Conservation (phyloP, 306 rosid species). For the Astragalus membranaceus region DNA sequence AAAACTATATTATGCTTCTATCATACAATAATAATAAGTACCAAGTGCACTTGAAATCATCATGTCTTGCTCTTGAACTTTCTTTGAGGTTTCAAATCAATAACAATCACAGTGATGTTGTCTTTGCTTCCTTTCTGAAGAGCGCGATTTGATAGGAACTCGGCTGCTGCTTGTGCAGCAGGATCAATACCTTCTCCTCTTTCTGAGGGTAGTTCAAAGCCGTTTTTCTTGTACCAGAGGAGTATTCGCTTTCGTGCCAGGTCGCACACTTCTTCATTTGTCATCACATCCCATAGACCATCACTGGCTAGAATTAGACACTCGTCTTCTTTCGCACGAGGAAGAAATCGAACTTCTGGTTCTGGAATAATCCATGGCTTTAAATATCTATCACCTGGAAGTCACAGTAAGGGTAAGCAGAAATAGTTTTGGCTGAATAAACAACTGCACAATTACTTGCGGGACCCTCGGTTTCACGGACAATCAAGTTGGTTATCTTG, state of each 20-base stretch:
- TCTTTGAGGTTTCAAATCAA: conserved; percentile 84
- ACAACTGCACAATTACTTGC: no score
- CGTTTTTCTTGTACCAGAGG: conserved; percentile 86
- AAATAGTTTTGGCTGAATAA: conserved; percentile 1
- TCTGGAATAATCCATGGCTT: conserved; percentile 93
- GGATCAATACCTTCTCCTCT: conserved; percentile 68
- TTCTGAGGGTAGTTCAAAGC: conserved; percentile 35
- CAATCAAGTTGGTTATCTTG: neutral
- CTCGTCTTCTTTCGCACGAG: conserved; percentile 74
- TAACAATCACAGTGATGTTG: conserved; percentile 76
- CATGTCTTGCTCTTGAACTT: conserved; percentile 74
- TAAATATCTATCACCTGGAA: conserved; percentile 40
- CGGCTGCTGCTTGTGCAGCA: conserved; percentile 96
- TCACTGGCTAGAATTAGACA: conserved; percentile 48
- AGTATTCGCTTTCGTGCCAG: conserved; percentile 71
- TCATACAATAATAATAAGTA: conserved; percentile 25
- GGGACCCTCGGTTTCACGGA: neutral
- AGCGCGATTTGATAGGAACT: conserved; percentile 69
- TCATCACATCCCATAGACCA: conserved; percentile 92
- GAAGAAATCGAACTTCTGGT: conserved; percentile 75
- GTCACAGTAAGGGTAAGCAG: conserved; percentile 5
- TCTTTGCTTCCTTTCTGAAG: conserved; percentile 46
- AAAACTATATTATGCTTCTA: conserved; percentile 35
- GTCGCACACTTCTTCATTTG: conserved; percentile 81
- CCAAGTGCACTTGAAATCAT: conserved; percentile 5